These are phyloP conservation scores for Botrytis medusae DNA, from an alignment of 2,329 filamentous ascomycete genomes.

Conservation along the genomic window DNA sequence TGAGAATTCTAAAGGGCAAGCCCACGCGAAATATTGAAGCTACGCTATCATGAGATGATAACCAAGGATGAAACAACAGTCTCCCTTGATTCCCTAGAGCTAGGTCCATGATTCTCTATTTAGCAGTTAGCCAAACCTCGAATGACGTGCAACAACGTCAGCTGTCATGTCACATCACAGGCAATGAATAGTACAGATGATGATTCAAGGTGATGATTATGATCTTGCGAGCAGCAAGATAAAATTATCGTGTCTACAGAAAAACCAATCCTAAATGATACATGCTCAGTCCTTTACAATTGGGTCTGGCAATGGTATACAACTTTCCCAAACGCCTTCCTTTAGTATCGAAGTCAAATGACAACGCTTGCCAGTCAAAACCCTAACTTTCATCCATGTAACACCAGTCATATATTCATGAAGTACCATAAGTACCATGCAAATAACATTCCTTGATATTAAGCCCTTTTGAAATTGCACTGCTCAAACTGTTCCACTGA, in stretches of 20 bases:
- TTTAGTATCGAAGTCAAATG: conserved; percentile 15
- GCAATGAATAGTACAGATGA: background rate
- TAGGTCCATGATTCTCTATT: background rate
- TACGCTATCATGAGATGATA: background rate
- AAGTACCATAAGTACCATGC: conserved; percentile 18
- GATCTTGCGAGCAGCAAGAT: background rate
- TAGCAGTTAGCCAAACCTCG: background rate
- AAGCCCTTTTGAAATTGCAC: background rate
- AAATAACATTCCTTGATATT: conserved; percentile 13
- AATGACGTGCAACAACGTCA: background rate
- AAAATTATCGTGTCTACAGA: conserved; percentile 4
- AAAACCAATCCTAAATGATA: conserved; percentile 11
- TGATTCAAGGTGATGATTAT: background rate
- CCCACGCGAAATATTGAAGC: background rate
- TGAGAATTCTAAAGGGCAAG: no score
- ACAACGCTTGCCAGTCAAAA: conserved; percentile 9
- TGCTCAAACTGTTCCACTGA: conserved; percentile 66
- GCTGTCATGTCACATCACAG: background rate
- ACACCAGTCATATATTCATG: conserved; percentile 20
- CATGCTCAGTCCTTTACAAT: conserved; percentile 15
- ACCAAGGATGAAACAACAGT: background rate
- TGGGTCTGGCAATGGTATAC: background rate
- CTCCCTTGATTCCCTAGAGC: background rate
- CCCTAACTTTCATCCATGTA: conserved; percentile 11
- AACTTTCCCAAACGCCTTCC: conserved; percentile 17